A percentile compares a stretch with the other conserved stretches of the same genome.
phyloP scores from a whole-genome alignment of 164 flowering plant species.

The Pachysandra terminalis region DNA sequence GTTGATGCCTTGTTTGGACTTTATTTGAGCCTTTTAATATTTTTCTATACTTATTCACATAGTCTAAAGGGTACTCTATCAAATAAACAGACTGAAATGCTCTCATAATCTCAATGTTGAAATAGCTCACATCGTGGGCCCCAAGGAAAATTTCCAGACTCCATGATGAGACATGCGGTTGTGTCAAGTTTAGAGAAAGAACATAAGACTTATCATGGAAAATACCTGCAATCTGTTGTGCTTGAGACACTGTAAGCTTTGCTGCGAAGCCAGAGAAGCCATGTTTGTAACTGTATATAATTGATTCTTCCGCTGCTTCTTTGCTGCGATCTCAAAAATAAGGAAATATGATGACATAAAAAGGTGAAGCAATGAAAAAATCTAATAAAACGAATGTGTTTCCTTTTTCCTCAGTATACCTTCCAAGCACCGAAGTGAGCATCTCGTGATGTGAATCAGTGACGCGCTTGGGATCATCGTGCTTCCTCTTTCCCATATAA shows the following conservation, averaged over 20 bases:
- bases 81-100: too few relatives aligned
- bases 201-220: not conserved
- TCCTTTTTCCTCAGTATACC: not conserved
- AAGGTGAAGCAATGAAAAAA: too few relatives aligned
- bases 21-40: too few relatives aligned
- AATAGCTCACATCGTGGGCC: too few relatives aligned
- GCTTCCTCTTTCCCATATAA: slow-evolving; percentile 20
- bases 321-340: slow-evolving; percentile 16
- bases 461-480: slow-evolving; percentile 10
- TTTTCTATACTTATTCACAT: too few relatives aligned
- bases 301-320: slow-evolving; percentile 12
- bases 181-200: too few relatives aligned
- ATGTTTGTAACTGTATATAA: slow-evolving; percentile 29
- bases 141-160: too few relatives aligned
- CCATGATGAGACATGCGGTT: too few relatives aligned
- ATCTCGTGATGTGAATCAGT: slow-evolving; percentile 12
- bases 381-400: not conserved
- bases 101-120: too few relatives aligned
- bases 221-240: slow-evolving; percentile 21
- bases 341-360: too few relatives aligned
- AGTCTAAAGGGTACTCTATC: too few relatives aligned
- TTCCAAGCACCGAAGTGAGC: slow-evolving; percentile 17
- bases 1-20: too few relatives aligned
- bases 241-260: slow-evolving; percentile 24
- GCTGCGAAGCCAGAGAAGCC: slow-evolving; percentile 36